Conservation (phyloP, 352 stramenopile species). For the Thalassiosira pacifica region DNA sequence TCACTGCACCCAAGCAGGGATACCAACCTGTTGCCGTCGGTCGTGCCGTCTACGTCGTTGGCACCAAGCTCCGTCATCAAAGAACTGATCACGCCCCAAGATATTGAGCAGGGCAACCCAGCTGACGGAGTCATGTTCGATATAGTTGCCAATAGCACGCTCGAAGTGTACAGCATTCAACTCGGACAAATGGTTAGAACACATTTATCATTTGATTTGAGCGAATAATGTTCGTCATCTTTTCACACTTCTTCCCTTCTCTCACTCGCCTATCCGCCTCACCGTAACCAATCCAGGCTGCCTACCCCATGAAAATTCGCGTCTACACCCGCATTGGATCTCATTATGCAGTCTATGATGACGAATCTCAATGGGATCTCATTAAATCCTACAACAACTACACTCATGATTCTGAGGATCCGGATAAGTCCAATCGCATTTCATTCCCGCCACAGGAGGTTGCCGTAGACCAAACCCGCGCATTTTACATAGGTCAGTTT, state of each 20-base stretch:
- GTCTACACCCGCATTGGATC: constrained; percentile 31
- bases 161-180: constrained; percentile 42
- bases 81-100: not conserved
- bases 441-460: constrained; percentile 41
- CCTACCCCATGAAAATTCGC: constrained; percentile 53
- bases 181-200: constrained; percentile 40
- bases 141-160: constrained; percentile 15
- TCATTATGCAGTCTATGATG: constrained; percentile 55
- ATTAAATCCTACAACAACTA: constrained; percentile 46
- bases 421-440: not conserved
- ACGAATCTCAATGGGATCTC: constrained; percentile 45
- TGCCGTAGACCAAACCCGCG: constrained; percentile 6
- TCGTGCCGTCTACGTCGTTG: not conserved
- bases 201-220: too few relatives aligned
- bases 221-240: too few relatives aligned
- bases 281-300: not conserved
- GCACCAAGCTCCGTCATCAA: constrained; percentile 5
- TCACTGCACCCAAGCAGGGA: not conserved
- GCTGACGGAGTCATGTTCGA: constrained; percentile 57
- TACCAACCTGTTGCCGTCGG: not conserved
- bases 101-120: constrained; percentile 15
- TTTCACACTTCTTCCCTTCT: not conserved
- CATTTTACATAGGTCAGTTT: constrained; percentile 64
- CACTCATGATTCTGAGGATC: not conserved
- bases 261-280: not conserved